phyloP scores from a whole-genome alignment of 129 eudicot genomes.

The Helichrysum umbraculigerum region DNA sequence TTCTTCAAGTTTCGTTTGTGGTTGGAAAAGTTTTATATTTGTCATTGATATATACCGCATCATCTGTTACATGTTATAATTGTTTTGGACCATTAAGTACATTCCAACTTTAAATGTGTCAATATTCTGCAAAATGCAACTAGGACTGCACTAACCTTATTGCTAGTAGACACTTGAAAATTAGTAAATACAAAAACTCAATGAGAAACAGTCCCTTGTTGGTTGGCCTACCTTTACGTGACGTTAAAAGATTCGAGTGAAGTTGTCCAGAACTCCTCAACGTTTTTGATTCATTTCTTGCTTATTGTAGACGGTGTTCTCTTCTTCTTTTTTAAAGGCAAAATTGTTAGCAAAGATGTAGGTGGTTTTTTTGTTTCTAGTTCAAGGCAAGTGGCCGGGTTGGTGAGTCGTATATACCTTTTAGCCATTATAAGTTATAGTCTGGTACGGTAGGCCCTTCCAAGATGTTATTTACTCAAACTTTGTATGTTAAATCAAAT shows the following conservation, averaged over 20 bases:
- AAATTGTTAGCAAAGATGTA: not conserved
- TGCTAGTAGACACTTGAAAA: not conserved
- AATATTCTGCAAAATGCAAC: not conserved
- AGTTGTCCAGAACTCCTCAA: constrained; percentile 13
- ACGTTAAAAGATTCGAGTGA: constrained; percentile 10
- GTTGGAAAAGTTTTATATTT: not conserved
- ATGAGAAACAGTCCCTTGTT: constrained; percentile 1
- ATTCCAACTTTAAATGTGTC: constrained; percentile 5
- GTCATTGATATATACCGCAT: not conserved
- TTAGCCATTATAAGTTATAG: too few relatives aligned
- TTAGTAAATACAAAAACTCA: not conserved
- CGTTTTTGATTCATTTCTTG: not conserved
- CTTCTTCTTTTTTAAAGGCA: too few relatives aligned
- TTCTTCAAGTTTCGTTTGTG: not conserved
- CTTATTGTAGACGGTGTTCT: not conserved
- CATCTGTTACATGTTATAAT: not conserved
- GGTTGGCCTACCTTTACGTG: constrained; percentile 7
- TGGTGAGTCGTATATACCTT: not conserved
- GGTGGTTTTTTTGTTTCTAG: not conserved
- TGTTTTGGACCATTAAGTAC: not conserved
- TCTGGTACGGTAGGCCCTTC: too few relatives aligned
- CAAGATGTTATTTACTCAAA: constrained; percentile 14
- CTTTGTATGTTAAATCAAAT: constrained; percentile 15
- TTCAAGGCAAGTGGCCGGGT: constrained; percentile 21
- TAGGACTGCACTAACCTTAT: not conserved